Evolutionary conservation across 352 stramenopile genomes (phyloP).

Genomic region (Hyaloperonospora arabidopsidis): DNA sequence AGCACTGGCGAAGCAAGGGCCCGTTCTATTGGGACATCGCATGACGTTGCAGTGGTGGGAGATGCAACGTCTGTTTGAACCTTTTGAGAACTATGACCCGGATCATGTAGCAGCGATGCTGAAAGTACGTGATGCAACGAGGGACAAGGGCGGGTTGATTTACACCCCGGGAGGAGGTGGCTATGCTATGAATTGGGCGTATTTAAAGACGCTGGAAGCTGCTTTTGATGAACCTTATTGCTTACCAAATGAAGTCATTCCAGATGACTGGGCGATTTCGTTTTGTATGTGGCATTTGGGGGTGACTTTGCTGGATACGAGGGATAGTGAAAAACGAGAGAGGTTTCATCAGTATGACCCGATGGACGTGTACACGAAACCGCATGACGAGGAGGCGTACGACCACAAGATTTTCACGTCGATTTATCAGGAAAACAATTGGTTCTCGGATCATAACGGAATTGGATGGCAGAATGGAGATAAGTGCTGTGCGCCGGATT

Average conservation of each 20-base stretch:
- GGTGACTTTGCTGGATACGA: slow-evolving; percentile 62
- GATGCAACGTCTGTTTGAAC: slow-evolving; percentile 62
- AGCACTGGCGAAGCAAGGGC: slow-evolving; percentile 26
- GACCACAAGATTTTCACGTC: slow-evolving; percentile 65
- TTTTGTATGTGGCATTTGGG: slow-evolving; percentile 79
- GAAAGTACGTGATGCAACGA: slow-evolving; percentile 41
- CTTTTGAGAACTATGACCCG: slow-evolving; percentile 56
- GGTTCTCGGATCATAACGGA: slow-evolving; percentile 78
- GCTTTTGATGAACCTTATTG: slow-evolving; percentile 72
- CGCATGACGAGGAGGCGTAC: slow-evolving; percentile 60
- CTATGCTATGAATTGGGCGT: slow-evolving; percentile 82
- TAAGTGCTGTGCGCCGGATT: slow-evolving; percentile 67
- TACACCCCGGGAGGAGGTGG: slow-evolving; percentile 77
- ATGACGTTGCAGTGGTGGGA: slow-evolving; percentile 86
- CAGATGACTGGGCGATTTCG: slow-evolving; percentile 82
- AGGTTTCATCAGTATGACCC: slow-evolving; percentile 84
- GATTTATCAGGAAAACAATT: slow-evolving; percentile 84
- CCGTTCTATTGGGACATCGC: slow-evolving; percentile 65
- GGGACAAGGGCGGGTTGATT: slow-evolving; percentile 50
- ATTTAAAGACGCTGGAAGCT: slow-evolving; percentile 56
- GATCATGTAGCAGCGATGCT: slow-evolving; percentile 46
- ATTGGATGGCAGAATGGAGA: slow-evolving; percentile 77
- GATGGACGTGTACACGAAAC: slow-evolving; percentile 54
- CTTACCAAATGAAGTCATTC: slow-evolving; percentile 57
- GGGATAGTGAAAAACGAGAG: slow-evolving; percentile 57